Evolutionary conservation across 2,329 filamentous ascomycete genomes (phyloP).

Genomic region (Chrysoporthe cubensis): DNA sequence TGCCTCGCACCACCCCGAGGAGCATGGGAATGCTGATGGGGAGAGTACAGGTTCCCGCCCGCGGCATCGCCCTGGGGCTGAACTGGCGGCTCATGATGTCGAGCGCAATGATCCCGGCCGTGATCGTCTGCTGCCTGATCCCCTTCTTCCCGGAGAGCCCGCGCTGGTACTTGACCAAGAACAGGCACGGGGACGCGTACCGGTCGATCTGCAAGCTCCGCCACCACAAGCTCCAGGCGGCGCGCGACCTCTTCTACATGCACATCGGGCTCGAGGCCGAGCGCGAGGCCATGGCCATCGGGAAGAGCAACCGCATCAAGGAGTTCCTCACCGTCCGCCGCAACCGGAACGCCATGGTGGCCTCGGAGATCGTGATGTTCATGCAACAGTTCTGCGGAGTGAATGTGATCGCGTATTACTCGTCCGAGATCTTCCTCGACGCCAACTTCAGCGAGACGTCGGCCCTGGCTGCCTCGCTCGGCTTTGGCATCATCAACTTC

Average conservation of each 20-base stretch:
- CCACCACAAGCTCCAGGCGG: constrained; percentile 56
- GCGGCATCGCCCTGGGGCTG: constrained; percentile 54
- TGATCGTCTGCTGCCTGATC: constrained; percentile 59
- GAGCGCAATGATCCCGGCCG: constrained; percentile 65
- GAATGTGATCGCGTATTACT: constrained; percentile 62
- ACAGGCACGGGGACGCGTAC: constrained; percentile 51
- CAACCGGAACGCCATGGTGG: constrained; percentile 64
- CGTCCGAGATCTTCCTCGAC: constrained; percentile 62
- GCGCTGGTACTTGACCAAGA: constrained; percentile 55
- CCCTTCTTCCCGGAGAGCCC: constrained; percentile 55
- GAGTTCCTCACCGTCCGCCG: constrained; percentile 65
- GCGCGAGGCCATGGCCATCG: constrained; percentile 51
- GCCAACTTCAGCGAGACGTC: constrained; percentile 54
- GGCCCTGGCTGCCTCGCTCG: constrained; percentile 64
- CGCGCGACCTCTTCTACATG: constrained; percentile 61
- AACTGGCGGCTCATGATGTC: constrained; percentile 74
- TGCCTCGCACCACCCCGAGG: not conserved
- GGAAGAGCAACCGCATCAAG: constrained; percentile 51
- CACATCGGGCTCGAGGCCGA: constrained; percentile 62
- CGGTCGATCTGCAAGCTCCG: constrained; percentile 51
- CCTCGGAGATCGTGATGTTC: constrained; percentile 68
- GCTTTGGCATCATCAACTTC: constrained; percentile 68
- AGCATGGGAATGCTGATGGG: not conserved
- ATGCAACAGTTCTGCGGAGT: constrained; percentile 56
- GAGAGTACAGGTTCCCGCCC: constrained; percentile 44